A percentile compares a stretch with the other conserved stretches of the same genome.
Conservation (phyloP, 2,329 filamentous ascomycete species). For the Trichophaea hybrida region DNA sequence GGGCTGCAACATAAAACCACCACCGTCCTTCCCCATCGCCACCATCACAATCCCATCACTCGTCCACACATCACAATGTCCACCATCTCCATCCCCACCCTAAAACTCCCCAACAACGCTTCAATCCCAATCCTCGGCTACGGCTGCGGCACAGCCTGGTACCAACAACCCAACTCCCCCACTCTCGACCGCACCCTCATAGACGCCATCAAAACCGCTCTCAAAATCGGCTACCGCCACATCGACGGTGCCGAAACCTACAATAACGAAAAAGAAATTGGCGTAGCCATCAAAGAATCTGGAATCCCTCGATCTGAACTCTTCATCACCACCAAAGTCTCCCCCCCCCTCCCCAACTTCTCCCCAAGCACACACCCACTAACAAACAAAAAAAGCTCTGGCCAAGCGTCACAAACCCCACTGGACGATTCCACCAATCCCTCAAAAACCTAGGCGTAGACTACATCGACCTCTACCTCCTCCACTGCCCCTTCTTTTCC, state of each 20-base stretch:
- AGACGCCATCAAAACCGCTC: conserved; percentile 44
- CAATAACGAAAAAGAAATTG: conserved; percentile 54
- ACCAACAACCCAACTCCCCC: conserved; percentile 38
- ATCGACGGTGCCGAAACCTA: conserved; percentile 61
- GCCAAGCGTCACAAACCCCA: conserved; percentile 24
- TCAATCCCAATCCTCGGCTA: conserved; percentile 37
- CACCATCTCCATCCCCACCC: background rate
- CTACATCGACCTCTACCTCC: conserved; percentile 57
- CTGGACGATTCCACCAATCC: conserved; percentile 43
- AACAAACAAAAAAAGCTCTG: background rate
- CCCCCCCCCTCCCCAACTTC: background rate
- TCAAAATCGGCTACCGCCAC: conserved; percentile 55
- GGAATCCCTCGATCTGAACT: conserved; percentile 46
- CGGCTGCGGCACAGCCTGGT: conserved; percentile 51
- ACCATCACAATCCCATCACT: background rate
- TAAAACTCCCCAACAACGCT: background rate
- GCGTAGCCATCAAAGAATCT: conserved; percentile 52
- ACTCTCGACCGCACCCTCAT: conserved; percentile 30
- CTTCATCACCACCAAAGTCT: conserved; percentile 48
- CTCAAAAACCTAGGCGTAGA: conserved; percentile 52
- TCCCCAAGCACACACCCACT: no score
- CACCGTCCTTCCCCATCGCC: no score
- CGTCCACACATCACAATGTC: background rate
- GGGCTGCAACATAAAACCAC: no score
- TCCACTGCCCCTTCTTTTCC: conserved; percentile 34